Conservation (phyloP, 192 early-diverging fungal species). For the Ramicandelaber brevisporus region DNA sequence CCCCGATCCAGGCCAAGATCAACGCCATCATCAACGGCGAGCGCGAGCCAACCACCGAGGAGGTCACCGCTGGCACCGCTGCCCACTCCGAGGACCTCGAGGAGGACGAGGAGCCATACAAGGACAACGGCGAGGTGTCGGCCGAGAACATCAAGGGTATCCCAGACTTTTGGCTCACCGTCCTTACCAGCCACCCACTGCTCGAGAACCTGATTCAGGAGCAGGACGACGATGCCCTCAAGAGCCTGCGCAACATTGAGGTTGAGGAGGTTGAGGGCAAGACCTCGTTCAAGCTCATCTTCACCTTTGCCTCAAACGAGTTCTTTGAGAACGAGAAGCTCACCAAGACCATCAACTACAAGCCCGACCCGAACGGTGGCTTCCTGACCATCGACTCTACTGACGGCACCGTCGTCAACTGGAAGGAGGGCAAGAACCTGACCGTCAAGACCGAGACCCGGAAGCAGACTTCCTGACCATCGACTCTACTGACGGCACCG, state of each 20-base stretch:
- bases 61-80: conserved; percentile 35
- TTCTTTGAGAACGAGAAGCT: conserved; percentile 24
- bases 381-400: conserved; percentile 82
- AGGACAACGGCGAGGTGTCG: conserved; percentile 32
- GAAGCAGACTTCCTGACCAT: conserved; percentile 19
- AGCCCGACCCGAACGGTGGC: conserved; percentile 49
- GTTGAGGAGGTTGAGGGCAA: conserved; percentile 14
- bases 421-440: conserved; percentile 29
- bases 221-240: conserved; percentile 67
- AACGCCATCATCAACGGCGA: conserved; percentile 45
- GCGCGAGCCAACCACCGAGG: conserved; percentile 75
- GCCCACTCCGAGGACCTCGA: conserved; percentile 31
- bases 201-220: conserved; percentile 72
- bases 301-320: conserved; percentile 23
- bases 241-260: conserved; percentile 63
- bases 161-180: conserved; percentile 92
- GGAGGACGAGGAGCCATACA: conserved; percentile 19
- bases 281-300: conserved; percentile 24
- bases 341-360: conserved; percentile 20
- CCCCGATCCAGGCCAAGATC: conserved; percentile 79
- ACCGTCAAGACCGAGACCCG: conserved; percentile 13
- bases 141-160: conserved; percentile 64
- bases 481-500: conserved; percentile 14
- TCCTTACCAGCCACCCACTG: conserved; percentile 60
- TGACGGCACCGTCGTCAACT: conserved; percentile 50